A percentile compares a stretch with the other conserved stretches of the same genome.
Conservation (phyloP, 169 alveolate genomes). For the Plasmodium vivax region DNA sequence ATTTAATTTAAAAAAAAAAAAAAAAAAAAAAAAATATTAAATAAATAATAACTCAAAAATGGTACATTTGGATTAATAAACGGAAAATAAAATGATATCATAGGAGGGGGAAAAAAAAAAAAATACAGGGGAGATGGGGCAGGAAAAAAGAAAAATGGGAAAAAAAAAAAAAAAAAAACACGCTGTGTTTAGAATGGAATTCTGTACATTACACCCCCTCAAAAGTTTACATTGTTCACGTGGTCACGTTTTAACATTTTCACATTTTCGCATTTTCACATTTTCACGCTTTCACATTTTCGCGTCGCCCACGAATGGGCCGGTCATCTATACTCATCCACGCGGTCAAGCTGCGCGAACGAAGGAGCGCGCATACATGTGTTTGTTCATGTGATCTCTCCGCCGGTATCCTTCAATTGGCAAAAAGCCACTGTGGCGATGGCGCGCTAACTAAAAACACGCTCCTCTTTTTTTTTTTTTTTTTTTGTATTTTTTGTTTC, state of each 20-base stretch:
- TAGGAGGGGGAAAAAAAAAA: not conserved
- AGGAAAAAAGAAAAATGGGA: not conserved
- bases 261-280: no score
- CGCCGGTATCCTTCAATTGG: not conserved
- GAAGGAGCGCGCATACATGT: not conserved
- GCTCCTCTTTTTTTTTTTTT: not conserved
- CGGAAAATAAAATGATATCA: not conserved
- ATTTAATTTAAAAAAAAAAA: slow-evolving; percentile 30
- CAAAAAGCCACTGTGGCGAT: not conserved
- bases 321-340: not conserved
- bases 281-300: no score
- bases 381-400: not conserved
- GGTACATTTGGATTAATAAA: slow-evolving; percentile 2
- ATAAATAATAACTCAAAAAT: slow-evolving; percentile 1
- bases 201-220: not conserved
- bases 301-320: not conserved
- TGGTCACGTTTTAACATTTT: no score
- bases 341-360: not conserved
- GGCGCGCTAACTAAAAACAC: not conserved
- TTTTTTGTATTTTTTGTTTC: no score
- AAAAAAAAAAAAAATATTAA: not conserved
- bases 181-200: not conserved
- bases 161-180: no score
- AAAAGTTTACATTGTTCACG: not conserved
- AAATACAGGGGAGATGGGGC: not conserved